Conservation (phyloP, 179 eudicot species). For the Silene coronaria region DNA sequence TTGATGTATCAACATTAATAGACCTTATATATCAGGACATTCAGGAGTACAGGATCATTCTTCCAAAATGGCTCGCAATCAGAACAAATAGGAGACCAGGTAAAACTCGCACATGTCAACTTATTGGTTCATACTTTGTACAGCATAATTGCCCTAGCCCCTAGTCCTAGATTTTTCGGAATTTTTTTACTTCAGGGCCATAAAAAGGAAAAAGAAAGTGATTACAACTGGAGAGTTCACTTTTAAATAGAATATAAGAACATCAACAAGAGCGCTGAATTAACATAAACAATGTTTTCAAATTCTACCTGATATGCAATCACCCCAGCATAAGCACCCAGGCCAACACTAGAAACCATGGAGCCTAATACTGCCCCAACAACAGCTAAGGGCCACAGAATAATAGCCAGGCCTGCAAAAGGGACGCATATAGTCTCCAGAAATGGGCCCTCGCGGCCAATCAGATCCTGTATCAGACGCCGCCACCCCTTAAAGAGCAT, state of each 20-base stretch:
- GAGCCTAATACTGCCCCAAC: slow-evolving; percentile 80
- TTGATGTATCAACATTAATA: background rate
- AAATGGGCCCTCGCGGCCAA: slow-evolving; percentile 96
- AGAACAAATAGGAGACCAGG: background rate
- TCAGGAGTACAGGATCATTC: background rate
- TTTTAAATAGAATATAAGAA: background rate
- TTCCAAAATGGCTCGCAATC: background rate
- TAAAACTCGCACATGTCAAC: background rate
- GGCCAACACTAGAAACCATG: slow-evolving; percentile 53
- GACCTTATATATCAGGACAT: background rate
- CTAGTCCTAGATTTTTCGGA: background rate
- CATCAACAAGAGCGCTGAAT: background rate
- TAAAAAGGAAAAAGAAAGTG: background rate
- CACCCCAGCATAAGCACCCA: slow-evolving; percentile 82
- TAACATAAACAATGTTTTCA: background rate
- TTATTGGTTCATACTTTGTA: background rate
- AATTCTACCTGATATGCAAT: slow-evolving; percentile 67
- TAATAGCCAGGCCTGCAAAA: slow-evolving; percentile 82
- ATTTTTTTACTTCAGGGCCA: background rate
- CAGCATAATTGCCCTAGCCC: background rate
- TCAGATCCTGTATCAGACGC: slow-evolving; percentile 73
- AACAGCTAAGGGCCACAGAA: slow-evolving; percentile 94
- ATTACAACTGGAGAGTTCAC: background rate
- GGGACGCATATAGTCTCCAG: slow-evolving; percentile 95
- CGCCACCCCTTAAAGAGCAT: slow-evolving; percentile 94